phyloP scores from a whole-genome alignment of 345 rosid species.

The Eucalyptus cloeziana region DNA sequence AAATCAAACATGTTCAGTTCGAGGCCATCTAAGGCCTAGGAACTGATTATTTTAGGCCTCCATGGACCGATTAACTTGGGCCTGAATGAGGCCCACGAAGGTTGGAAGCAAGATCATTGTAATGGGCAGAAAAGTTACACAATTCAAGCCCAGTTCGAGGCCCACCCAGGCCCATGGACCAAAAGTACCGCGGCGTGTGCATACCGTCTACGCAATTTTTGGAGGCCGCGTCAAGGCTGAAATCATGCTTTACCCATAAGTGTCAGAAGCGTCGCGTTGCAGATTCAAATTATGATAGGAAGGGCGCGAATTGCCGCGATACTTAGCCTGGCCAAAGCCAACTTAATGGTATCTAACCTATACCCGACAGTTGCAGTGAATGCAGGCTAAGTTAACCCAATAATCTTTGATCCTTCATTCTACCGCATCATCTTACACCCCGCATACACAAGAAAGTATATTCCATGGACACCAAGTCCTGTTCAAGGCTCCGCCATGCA shows the following conservation, averaged over 20 bases:
- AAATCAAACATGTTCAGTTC: background rate
- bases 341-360: background rate
- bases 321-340: background rate
- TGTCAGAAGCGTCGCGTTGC: background rate
- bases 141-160: background rate
- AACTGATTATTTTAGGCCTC: background rate
- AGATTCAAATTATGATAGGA: background rate
- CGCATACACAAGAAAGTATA: background rate
- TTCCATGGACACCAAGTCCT: background rate
- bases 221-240: background rate
- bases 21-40: background rate
- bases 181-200: accelerated
- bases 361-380: background rate
- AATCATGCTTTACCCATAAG: background rate
- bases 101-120: background rate
- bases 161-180: background rate
- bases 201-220: background rate
- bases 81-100: background rate
- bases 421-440: background rate
- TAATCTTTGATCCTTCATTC: background rate
- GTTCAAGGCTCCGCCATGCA: background rate
- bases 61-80: background rate
- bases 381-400: background rate
- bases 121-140: background rate
- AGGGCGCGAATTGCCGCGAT: background rate